A percentile compares a stretch with the other conserved stretches of the same genome.
Conservation (phyloP, 73 alveolate species). For the Uronychia binucleata region DNA sequence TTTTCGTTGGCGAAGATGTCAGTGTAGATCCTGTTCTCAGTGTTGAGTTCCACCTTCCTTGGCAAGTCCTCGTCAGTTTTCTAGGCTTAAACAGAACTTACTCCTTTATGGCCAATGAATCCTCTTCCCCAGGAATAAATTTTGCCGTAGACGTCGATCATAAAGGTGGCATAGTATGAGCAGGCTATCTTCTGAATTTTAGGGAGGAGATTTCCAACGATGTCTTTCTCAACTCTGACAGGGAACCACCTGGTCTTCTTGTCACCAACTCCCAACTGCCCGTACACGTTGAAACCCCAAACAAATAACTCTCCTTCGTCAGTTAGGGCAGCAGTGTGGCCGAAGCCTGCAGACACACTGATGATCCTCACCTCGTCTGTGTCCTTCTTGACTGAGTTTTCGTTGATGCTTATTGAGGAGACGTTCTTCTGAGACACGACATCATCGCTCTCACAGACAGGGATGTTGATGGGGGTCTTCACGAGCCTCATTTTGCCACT, state of each 20-base stretch:
- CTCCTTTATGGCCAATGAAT: conserved; percentile 89
- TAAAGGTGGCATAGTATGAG: conserved; percentile 90
- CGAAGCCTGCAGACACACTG: conserved; percentile 95
- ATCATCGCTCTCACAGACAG: conserved; percentile 55
- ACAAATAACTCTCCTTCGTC: conserved; percentile 87
- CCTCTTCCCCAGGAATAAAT: conserved; percentile 98
- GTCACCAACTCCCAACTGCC: conserved; percentile 95
- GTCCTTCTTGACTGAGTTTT: conserved; percentile 52
- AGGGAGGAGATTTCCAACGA: conserved; percentile 71
- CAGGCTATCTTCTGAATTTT: conserved; percentile 86
- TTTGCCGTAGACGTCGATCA: conserved; percentile 84
- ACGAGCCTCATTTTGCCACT: conserved; percentile 85
- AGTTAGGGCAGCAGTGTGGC: conserved; percentile 96
- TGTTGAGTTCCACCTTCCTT: conserved; percentile 73
- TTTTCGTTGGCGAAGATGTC: conserved; percentile 93
- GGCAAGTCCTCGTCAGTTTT: conserved; percentile 79
- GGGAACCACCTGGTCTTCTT: conserved; percentile 87
- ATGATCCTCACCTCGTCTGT: conserved; percentile 70
- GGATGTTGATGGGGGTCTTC: conserved; percentile 79
- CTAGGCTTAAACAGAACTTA: no score
- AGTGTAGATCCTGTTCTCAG: conserved; percentile 92
- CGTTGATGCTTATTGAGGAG: conserved; percentile 50
- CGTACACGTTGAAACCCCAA: conserved; percentile 97
- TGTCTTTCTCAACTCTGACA: conserved; percentile 80
- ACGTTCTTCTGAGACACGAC: conserved; percentile 57